Evolutionary conservation across 202 grass and related monocot genomes (phyloP), one percentile per base, ranked within the genome.

Genomic region (Hordeum pubiflorum): DNA sequence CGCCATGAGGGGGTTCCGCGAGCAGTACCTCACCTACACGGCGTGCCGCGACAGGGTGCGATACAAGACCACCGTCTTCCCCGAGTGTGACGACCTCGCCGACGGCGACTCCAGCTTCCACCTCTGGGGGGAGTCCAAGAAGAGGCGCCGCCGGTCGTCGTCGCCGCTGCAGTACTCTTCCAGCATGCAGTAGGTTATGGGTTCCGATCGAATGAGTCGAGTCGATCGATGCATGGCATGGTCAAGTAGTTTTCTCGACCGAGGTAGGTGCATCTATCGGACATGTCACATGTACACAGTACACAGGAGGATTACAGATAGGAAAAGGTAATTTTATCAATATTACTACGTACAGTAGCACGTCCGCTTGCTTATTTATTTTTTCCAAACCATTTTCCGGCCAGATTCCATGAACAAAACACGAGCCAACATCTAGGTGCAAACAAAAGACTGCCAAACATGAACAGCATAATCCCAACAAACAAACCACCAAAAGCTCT

Each of bases 1-100:
- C 41, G 73, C 82, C 61, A 97, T 97, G 94, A 83, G 77, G 12
- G 61, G 62, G 6, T 97, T 97, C 84, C 83, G 94, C 2, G 83
- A 89, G 20, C 69, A 58, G 23, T 63, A 89, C 74, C 58, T 97
- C 31, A 88, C 88, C 54, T 97, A 97, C 82, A 89, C 87, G 3
- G 83, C 86, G 22, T 97, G 94, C 87, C 87, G 86, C 41, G 94
- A 97, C 85, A 31, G 70, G 58, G 77, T 89, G 10, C 84, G 94
- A 18, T 97, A 97, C 64, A 82, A 69, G 26, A 69, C 73, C 27
- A 58, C 67, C 31, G 70, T 84, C 21, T 94, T 97, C 58, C 94
- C 94, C 3, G 94, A 97, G 82, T 94, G 94, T 86, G 84, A 72
- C 67, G 69, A 73, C 15, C 43, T 32, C 9, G 85, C 12, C 55